Evolutionary conservation across 2,329 filamentous ascomycete species (phyloP).

Genomic region (Aspergillaceae sp.): DNA sequence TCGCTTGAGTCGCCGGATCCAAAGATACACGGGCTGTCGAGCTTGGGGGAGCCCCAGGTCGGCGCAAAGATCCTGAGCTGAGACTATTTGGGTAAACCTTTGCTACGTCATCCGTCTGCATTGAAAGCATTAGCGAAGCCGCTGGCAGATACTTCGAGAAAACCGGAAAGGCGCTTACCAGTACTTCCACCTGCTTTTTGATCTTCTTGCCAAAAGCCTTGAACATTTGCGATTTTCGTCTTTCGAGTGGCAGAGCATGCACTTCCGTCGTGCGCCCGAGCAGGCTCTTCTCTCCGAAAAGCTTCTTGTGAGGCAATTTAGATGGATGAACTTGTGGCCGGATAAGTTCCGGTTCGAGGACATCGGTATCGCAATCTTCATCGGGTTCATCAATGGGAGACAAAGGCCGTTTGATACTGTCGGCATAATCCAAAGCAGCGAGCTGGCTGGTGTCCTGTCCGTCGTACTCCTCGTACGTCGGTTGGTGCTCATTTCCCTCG

Average conservation of each 20-base stretch:
- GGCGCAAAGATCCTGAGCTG: constrained; percentile 1
- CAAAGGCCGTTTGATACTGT: not conserved
- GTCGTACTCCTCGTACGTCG: constrained; percentile 6
- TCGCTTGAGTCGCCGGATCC: constrained; percentile 32
- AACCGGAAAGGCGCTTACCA: constrained; percentile 18
- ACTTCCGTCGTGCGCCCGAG: constrained; percentile 28
- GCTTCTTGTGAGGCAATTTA: constrained; percentile 27
- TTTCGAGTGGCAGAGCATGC: constrained; percentile 17
- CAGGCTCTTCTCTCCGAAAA: constrained; percentile 37
- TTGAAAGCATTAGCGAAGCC: constrained; percentile 1
- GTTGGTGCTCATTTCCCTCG: constrained; percentile 6
- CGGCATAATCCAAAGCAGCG: constrained; percentile 8
- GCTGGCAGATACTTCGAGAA: not conserved
- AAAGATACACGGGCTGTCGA: constrained; percentile 32
- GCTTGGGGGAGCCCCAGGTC: constrained; percentile 12
- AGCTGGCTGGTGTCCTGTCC: constrained; percentile 6
- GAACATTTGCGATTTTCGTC: constrained; percentile 23
- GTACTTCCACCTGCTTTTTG: constrained; percentile 29
- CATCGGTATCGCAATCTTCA: not conserved
- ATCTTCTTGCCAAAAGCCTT: constrained; percentile 31
- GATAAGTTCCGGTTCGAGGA: constrained; percentile 1
- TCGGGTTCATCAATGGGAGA: constrained; percentile 1
- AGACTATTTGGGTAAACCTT: constrained; percentile 12
- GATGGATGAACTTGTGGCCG: constrained; percentile 1
- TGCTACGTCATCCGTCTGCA: constrained; percentile 19